phyloP scores from a whole-genome alignment of 2,329 filamentous ascomycete genomes.

The Bipolaris gigantea region DNA sequence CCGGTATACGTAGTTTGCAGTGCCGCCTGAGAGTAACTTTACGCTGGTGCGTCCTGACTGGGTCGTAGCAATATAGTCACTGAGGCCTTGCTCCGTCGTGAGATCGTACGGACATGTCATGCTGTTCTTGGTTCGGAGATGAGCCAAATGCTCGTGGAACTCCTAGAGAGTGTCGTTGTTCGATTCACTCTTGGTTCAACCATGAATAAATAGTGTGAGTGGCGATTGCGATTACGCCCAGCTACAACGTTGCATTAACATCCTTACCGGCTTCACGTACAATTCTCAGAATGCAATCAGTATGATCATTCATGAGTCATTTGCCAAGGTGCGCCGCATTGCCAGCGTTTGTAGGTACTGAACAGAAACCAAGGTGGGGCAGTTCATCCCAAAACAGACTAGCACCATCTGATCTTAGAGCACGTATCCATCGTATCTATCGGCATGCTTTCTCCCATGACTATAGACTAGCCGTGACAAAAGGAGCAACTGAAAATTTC shows the following conservation, averaged over 20 bases:
- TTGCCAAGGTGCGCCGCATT: slow-evolving; percentile 17
- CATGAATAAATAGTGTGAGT: too few relatives aligned
- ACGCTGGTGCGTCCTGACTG: slow-evolving; percentile 7
- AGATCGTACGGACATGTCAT: slow-evolving; percentile 9
- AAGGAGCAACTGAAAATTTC: too few relatives aligned
- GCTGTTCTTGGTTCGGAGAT: neutral
- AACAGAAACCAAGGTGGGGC: neutral
- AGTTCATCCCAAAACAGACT: neutral
- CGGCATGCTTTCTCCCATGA: neutral
- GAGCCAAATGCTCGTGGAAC: too few relatives aligned
- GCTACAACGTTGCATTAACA: neutral
- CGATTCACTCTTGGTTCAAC: too few relatives aligned
- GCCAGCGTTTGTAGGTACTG: neutral
- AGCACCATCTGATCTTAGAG: neutral
- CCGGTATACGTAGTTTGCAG: slow-evolving; percentile 44
- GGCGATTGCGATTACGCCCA: neutral
- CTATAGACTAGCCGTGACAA: too few relatives aligned
- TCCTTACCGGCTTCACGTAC: too few relatives aligned
- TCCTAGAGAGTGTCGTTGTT: neutral
- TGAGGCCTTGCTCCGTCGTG: slow-evolving; percentile 26
- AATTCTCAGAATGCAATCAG: neutral
- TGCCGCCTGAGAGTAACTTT: slow-evolving; percentile 36
- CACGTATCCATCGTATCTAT: neutral
- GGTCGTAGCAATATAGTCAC: slow-evolving; percentile 21
- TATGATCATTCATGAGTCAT: slow-evolving; percentile 32